Evolutionary conservation across 225 moss, liverwort and hornwort genomes (phyloP), one percentile per base, ranked within the genome.

Genomic region (Marchantia polymorpha): DNA sequence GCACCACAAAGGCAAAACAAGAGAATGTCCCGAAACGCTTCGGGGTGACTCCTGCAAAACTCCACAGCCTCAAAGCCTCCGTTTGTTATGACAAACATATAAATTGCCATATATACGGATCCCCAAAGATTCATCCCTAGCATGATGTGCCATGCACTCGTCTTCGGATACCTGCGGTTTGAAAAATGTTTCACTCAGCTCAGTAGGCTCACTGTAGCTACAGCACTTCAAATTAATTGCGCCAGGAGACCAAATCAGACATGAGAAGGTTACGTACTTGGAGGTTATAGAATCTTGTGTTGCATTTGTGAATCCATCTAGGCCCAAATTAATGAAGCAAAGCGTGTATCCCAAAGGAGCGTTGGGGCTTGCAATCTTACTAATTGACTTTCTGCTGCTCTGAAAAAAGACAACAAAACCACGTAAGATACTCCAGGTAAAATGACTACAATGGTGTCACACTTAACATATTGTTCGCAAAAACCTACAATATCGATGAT

Each of bases 41-140:
- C 89, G 3, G 99, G 99, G 63, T 99, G 85, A 73, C 85, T 74
- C 61, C 77, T 90, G 73, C 93, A 85, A 75, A 99, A 99, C 83
- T 85, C 78, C 73, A 93, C 82, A 19, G 95, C 99, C 79, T 86
- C 88, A 87, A 89, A 92, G 27, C 99, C 99, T 0, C 93, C 92
- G 55, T 88, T 89, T 0, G 90, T 81, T 89, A 90, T 90, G 48
- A 86, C 90, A 69, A 99, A 99, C 92, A 99, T 86, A 81, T 90
- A 90, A 10, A 93, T 4, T 2, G 84, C 78, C 92, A 91, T 99
- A 81, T 99, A 99, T 48, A 95, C 90, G 1, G 91, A 90, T 76
- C 95, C 93, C 99, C 99, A 99, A 81, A 99, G 86, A 83, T 99
- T 99, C 99, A 95, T 95, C 78, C 95, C 95, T 89, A 95, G 79